These are phyloP conservation scores for Clarireedia paspali DNA, from an alignment of 2,329 filamentous ascomycete species.

Conservation along the genomic window DNA sequence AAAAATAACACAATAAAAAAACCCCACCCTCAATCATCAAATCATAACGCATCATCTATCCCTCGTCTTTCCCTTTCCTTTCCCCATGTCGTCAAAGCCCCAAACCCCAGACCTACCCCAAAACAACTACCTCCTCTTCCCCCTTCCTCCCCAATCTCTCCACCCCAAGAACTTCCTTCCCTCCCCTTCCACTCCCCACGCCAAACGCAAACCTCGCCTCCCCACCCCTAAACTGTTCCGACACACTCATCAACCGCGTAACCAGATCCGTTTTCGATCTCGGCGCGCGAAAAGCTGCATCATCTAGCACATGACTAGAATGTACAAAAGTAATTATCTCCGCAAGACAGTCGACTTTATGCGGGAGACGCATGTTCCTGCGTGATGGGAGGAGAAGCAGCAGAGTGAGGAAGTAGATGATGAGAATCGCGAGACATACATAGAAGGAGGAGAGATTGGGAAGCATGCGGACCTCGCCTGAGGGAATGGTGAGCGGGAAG, in stretches of 20 bases:
- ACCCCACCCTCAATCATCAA: neutral
- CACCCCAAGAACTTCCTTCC: conserved; percentile 24
- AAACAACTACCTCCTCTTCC: neutral
- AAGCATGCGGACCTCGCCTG: conserved; percentile 53
- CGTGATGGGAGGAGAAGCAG: conserved; percentile 55
- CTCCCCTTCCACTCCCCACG: conserved; percentile 20
- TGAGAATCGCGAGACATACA: conserved; percentile 62
- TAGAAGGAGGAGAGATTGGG: conserved; percentile 68
- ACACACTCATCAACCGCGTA: conserved; percentile 45
- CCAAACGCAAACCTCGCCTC: conserved; percentile 24
- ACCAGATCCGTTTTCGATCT: conserved; percentile 61
- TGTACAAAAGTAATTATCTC: conserved; percentile 74
- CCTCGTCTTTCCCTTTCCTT: neutral
- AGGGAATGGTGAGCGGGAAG: conserved; percentile 57
- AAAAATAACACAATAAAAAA: neutral
- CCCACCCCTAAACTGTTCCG: conserved; percentile 4
- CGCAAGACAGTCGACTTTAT: conserved; percentile 63
- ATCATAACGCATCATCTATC: neutral
- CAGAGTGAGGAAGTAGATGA: conserved; percentile 61
- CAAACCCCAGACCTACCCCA: neutral
- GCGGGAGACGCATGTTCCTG: conserved; percentile 58
- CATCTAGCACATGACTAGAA: conserved; percentile 61
- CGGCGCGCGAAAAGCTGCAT: conserved; percentile 65
- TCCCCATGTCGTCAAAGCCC: no score
- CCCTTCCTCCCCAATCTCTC: conserved; percentile 23